These are phyloP conservation scores for Symmetrospora coprosmae DNA, from an alignment of 768 basidiomycete species.

Conservation along the genomic window DNA sequence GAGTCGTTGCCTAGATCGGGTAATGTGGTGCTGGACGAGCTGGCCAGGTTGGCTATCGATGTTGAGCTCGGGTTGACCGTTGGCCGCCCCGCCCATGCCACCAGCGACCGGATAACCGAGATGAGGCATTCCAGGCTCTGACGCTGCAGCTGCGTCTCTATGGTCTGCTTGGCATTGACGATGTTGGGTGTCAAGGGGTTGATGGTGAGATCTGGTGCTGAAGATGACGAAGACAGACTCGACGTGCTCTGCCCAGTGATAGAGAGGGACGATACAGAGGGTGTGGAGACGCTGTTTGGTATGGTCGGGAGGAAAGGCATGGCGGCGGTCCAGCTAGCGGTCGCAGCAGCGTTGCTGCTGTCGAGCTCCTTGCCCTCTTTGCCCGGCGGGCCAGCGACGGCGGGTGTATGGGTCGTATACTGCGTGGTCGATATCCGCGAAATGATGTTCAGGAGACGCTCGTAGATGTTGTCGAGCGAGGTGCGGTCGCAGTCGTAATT, in stretches of 20 bases:
- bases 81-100: slow-evolving; percentile 53
- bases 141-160: slow-evolving; percentile 64
- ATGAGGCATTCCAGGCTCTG: slow-evolving; percentile 94
- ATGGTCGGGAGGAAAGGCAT: slow-evolving; percentile 5
- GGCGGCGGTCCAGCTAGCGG: slow-evolving; percentile 4
- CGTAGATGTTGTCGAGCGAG: slow-evolving; percentile 91
- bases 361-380: slow-evolving; percentile 22
- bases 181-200: slow-evolving; percentile 21
- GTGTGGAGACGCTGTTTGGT: neutral
- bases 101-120: slow-evolving; percentile 71
- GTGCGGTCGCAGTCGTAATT: slow-evolving; percentile 98
- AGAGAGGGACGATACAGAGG: neutral
- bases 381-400: neutral
- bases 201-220: neutral
- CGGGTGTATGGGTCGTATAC: slow-evolving; percentile 33
- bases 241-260: neutral
- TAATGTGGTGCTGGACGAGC: neutral
- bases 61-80: slow-evolving; percentile 24
- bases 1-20: slow-evolving; percentile 25
- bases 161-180: slow-evolving; percentile 32
- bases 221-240: neutral
- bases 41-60: slow-evolving; percentile 13
- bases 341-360: neutral
- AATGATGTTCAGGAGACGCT: slow-evolving; percentile 91
- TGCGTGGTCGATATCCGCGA: slow-evolving; percentile 68